Evolutionary conservation across 495 filamentous ascomycete species (phyloP).

Genomic region (Sphaerosporella brunnea): DNA sequence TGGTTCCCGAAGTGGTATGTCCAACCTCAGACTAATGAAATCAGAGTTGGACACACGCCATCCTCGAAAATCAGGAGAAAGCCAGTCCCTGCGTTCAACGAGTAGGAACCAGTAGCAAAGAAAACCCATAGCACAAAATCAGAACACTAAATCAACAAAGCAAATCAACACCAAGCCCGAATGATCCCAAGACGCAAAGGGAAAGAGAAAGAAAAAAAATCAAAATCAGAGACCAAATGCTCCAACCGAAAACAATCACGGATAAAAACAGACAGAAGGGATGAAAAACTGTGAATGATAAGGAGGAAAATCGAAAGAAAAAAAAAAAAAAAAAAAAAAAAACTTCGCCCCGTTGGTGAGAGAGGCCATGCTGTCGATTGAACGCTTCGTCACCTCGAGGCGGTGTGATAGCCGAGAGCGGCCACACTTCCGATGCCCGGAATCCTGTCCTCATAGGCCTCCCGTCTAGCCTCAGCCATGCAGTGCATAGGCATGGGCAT

Average conservation of each 20-base stretch:
- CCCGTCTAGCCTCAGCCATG: neutral
- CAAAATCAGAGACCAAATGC: neutral
- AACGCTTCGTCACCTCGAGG: constrained; percentile 1
- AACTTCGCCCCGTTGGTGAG: neutral
- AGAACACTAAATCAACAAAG: no score
- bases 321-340: neutral
- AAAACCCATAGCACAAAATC: neutral
- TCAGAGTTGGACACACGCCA: no score
- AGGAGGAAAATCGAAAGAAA: neutral
- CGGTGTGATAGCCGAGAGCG: neutral
- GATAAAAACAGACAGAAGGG: neutral
- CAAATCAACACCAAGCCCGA: constrained; percentile 1
- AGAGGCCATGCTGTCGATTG: neutral
- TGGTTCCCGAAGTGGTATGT: neutral
- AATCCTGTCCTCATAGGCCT: constrained; percentile 1
- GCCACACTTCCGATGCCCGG: constrained; percentile 2
- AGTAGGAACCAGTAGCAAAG: neutral
- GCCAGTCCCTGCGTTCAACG: neutral
- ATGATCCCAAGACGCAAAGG: neutral
- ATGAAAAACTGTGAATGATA: neutral
- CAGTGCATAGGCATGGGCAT: constrained; percentile 5
- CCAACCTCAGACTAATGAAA: neutral
- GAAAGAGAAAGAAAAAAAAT: neutral
- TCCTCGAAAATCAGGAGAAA: neutral
- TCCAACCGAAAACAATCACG: neutral